Evolutionary conservation across 768 basidiomycete species (phyloP), one percentile per base, ranked within the genome.

Genomic region (Postia placenta): DNA sequence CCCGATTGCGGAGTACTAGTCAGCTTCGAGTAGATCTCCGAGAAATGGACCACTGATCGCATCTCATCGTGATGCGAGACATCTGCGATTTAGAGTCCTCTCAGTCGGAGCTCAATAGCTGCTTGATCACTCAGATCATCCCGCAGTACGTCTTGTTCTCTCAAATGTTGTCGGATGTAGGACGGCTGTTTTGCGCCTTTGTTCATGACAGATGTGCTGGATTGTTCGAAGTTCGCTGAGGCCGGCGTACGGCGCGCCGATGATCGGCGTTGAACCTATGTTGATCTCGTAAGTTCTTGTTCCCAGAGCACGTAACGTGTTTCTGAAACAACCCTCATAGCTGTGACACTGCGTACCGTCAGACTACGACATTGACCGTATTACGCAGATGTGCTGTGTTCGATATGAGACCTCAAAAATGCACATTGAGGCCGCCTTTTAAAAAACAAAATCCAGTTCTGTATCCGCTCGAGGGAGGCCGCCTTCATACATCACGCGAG

Each of bases 11-110:
- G 19, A 39, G 15, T 9, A 7, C 17, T 22, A 33, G 7, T 7
- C 9, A n/a, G 38, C 38, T 39, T 39, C 38, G 38, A 19, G 6
- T 14, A 19, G 38, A 39, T 39, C 38, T 39, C 9, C 38, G 33
- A 9, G 11, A 35, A 35, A 9, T n/a, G 38, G 15, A 14, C 7
- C 38, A 33, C 7, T 33, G 30, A 15, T 22, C 17, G 38, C 11
- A 39, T 39, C 38, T 9, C 9, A 14, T 39, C 15, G 17, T 39
- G 38, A 39, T 39, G 20, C 38, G 9, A 6, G 7, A 15, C 30
- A 39, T 39, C 38, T 39, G 12, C 38, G 38, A 39, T 39, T 39
- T 17, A 39, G 38, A 39, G 38, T 39, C 38, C 38, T 39, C 38
- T 39, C 11, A 39, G 38, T 39, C 38, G 38, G 38, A 39, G 38